Conservation (phyloP, 257 asterid species). For the Orobanche coerulescens region DNA sequence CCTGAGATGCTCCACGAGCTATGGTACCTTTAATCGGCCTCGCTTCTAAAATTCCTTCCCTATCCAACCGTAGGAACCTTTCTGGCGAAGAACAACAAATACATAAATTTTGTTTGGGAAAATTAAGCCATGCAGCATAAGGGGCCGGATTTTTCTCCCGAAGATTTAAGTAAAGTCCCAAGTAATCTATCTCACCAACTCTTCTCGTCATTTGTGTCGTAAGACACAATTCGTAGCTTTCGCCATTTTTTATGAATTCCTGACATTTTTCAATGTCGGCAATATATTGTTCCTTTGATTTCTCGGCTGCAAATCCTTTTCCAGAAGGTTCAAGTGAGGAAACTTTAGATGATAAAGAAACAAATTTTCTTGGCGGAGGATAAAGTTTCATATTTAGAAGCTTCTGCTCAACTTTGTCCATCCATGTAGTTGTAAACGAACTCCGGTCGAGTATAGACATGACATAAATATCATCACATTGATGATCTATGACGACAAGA, state of each 20-base stretch:
- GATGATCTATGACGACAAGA: slow-evolving; percentile 78
- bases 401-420: slow-evolving; percentile 57
- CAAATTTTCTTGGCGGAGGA: slow-evolving; percentile 18
- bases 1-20: slow-evolving; percentile 72
- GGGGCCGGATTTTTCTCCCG: slow-evolving; percentile 90
- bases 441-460: slow-evolving; percentile 46
- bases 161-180: slow-evolving; percentile 63
- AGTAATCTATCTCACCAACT: slow-evolving; percentile 44
- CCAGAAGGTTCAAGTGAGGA: slow-evolving; percentile 13
- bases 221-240: slow-evolving; percentile 90
- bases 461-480: slow-evolving; percentile 47
- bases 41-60: slow-evolving; percentile 77
- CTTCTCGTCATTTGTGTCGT: slow-evolving; percentile 70
- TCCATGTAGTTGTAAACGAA: slow-evolving; percentile 39
- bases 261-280: slow-evolving; percentile 66
- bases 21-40: slow-evolving; percentile 93
- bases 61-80: slow-evolving; percentile 77
- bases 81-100: slow-evolving; percentile 96
- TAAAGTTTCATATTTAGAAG: slow-evolving; percentile 39
- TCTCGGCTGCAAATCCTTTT: slow-evolving; percentile 53
- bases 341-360: slow-evolving; percentile 20
- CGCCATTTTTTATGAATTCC: slow-evolving; percentile 68
- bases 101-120: slow-evolving; percentile 51
- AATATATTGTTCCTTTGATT: slow-evolving; percentile 70
- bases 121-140: slow-evolving; percentile 92